Evolutionary conservation across 257 asterid genomes (phyloP).

Genomic region (Fraxinus cuspidata): DNA sequence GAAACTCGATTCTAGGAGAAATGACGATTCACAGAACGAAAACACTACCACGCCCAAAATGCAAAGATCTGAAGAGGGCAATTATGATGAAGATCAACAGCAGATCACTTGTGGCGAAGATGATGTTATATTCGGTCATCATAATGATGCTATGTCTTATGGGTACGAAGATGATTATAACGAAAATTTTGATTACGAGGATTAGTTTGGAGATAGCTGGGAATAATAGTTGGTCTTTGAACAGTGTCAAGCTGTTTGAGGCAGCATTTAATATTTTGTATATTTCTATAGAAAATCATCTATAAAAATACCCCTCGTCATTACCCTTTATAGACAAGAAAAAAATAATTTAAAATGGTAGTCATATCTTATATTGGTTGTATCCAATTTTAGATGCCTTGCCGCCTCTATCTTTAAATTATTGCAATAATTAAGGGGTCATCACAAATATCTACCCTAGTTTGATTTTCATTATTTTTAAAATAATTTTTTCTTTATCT

Average conservation of each 20-base stretch:
- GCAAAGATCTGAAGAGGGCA: slow-evolving; percentile 12
- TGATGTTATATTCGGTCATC: slow-evolving; percentile 19
- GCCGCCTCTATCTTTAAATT: too few species aligned
- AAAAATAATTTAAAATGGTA: too few species aligned
- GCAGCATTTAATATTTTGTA: background rate
- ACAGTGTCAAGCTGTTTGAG: background rate
- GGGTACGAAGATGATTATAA: slow-evolving; percentile 31
- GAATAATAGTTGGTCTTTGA: background rate
- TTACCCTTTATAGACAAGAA: background rate
- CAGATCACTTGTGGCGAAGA: slow-evolving; percentile 15
- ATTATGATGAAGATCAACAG: slow-evolving; percentile 22
- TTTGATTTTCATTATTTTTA: too few species aligned
- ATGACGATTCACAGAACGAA: slow-evolving; percentile 13
- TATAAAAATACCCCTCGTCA: background rate
- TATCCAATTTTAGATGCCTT: too few species aligned
- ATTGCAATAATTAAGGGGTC: too few species aligned
- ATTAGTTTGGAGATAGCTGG: slow-evolving; percentile 13
- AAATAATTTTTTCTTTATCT: too few species aligned
- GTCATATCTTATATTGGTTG: too few species aligned
- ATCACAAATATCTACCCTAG: too few species aligned
- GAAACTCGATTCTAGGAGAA: slow-evolving; percentile 16
- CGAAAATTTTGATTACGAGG: background rate
- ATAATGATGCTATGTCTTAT: slow-evolving; percentile 9
- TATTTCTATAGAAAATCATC: background rate
- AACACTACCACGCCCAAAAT: background rate